These are phyloP conservation scores for Colletotrichum tofieldiae DNA, from an alignment of 2,329 filamentous ascomycete genomes.

Conservation along the genomic window DNA sequence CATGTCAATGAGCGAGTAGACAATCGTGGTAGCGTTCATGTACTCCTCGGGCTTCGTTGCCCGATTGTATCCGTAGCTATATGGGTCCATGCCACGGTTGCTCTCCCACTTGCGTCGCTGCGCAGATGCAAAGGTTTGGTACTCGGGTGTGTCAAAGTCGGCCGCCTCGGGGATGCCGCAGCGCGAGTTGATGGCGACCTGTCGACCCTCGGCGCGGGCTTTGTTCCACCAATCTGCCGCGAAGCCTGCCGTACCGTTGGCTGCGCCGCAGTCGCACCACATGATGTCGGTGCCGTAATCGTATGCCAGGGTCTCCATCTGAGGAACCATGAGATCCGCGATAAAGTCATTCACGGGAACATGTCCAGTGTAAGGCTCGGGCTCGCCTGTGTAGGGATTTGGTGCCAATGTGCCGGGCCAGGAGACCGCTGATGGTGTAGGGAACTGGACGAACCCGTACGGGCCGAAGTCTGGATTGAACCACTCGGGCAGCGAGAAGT, in stretches of 20 bases:
- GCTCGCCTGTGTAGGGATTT: constrained; percentile 60
- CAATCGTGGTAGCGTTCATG: constrained; percentile 66
- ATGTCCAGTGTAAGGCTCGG: constrained; percentile 60
- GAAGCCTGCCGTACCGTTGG: constrained; percentile 60
- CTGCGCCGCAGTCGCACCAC: constrained; percentile 65
- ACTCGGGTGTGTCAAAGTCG: constrained; percentile 76
- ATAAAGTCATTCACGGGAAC: constrained; percentile 59
- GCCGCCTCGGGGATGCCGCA: constrained; percentile 63
- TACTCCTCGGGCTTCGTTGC: constrained; percentile 65
- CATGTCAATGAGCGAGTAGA: constrained; percentile 66
- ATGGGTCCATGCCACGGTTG: constrained; percentile 73
- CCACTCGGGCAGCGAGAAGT: constrained; percentile 66
- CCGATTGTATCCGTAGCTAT: constrained; percentile 72
- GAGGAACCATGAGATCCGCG: constrained; percentile 60
- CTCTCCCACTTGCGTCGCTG: constrained; percentile 69
- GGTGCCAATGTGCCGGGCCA: constrained; percentile 46
- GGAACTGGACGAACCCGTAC: constrained; percentile 59
- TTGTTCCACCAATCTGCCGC: constrained; percentile 60
- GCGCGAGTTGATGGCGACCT: constrained; percentile 70
- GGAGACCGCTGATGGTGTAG: constrained; percentile 53
- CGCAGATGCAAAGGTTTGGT: constrained; percentile 59
- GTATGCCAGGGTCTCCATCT: constrained; percentile 62
- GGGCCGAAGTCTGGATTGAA: constrained; percentile 62
- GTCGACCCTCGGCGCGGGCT: constrained; percentile 56
- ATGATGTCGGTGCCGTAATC: constrained; percentile 63